phyloP scores from a whole-genome alignment of 306 rosid species.

The Prunus padus region DNA sequence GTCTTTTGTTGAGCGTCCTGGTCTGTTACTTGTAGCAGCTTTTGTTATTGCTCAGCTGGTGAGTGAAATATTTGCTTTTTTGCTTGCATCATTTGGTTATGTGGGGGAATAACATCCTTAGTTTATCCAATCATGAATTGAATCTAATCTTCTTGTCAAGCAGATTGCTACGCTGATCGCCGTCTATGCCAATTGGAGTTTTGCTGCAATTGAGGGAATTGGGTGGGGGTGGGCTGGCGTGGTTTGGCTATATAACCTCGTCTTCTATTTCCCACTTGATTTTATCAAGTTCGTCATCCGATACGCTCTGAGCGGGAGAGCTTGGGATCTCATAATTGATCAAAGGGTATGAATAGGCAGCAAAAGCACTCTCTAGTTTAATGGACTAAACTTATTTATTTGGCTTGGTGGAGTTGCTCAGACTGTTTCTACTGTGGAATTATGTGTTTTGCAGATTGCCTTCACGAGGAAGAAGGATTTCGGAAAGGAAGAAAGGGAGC shows the following conservation, averaged over 20 bases:
- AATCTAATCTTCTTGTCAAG: conserved; percentile 5
- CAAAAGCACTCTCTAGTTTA: not conserved
- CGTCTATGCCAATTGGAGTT: conserved; percentile 75
- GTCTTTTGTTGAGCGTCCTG: conserved; percentile 80
- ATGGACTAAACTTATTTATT: not conserved
- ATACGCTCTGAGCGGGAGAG: conserved; percentile 73
- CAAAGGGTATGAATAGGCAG: conserved; percentile 53
- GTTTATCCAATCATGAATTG: conserved; percentile 9
- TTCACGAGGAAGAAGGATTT: conserved; percentile 78
- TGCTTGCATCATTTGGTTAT: not conserved
- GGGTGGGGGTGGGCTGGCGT: conserved; percentile 98
- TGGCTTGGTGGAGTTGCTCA: not conserved
- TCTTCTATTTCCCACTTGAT: conserved; percentile 78
- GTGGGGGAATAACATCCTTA: not conserved
- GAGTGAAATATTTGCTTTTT: conserved; percentile 26
- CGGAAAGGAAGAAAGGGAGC: conserved; percentile 82
- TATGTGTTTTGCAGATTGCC: conserved; percentile 52
- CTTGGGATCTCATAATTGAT: conserved; percentile 86
- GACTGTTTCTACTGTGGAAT: conserved; percentile 3
- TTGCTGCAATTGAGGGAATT: conserved; percentile 70
- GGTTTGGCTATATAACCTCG: conserved; percentile 76
- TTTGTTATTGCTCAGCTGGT: conserved; percentile 76
- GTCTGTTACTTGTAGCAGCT: conserved; percentile 61
- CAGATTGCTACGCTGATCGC: conserved; percentile 82
- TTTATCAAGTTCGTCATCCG: conserved; percentile 62